Conservation (phyloP, 2,329 filamentous ascomycete species). For the Shiraia bambusicola region DNA sequence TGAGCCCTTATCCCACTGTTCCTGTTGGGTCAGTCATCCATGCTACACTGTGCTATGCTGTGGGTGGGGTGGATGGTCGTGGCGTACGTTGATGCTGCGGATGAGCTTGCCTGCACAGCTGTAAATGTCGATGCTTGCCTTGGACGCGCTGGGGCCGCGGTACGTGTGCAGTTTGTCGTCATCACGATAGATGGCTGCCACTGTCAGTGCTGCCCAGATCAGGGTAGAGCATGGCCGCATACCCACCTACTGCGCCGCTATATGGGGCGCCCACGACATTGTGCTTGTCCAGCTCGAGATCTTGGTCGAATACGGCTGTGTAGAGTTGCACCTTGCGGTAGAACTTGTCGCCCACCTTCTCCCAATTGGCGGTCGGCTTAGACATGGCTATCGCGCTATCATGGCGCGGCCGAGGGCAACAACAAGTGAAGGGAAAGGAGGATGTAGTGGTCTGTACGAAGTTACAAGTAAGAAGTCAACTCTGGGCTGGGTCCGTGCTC, state of each 20-base stretch:
- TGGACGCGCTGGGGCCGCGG: constrained; percentile 68
- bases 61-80: background rate
- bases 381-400: constrained; percentile 35
- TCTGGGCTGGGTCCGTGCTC: constrained; percentile 4
- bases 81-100: constrained; percentile 66
- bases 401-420: constrained; percentile 17
- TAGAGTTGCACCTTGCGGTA: constrained; percentile 95
- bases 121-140: constrained; percentile 90
- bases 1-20: constrained; percentile 80
- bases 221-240: constrained; percentile 4
- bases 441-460: constrained; percentile 10
- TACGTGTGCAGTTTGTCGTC: constrained; percentile 81
- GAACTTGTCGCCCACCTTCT: constrained; percentile 87
- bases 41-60: constrained; percentile 2
- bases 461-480: too few relatives aligned
- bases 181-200: constrained; percentile 82
- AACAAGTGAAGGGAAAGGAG: too few relatives aligned
- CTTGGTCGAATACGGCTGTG: constrained; percentile 87
- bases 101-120: constrained; percentile 89
- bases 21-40: constrained; percentile 13
- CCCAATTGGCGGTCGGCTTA: constrained; percentile 85
- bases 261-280: constrained; percentile 88
- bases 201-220: constrained; percentile 25
- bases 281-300: constrained; percentile 93
- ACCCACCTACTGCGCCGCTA: constrained; percentile 83